Evolutionary conservation across 345 rosid genomes (phyloP).

Genomic region (Psidium friedrichsthalianum): DNA sequence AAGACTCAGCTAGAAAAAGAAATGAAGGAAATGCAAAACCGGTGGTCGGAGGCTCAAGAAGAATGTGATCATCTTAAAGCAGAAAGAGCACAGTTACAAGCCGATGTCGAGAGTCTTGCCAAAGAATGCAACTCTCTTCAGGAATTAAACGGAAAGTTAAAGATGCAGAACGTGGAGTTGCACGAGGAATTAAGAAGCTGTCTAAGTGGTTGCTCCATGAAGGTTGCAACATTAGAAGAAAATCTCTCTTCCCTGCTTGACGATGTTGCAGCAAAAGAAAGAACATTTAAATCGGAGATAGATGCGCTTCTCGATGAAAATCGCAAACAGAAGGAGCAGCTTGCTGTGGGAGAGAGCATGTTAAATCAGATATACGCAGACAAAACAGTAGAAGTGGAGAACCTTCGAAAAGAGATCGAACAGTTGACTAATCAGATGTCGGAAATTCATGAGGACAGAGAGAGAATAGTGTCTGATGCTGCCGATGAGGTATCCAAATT

Average conservation of each 20-base stretch:
- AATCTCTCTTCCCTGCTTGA: conserved; percentile 24
- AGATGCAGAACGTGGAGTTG: no score
- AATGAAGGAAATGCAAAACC: conserved; percentile 10
- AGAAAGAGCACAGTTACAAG: conserved; percentile 7
- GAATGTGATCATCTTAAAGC: conserved; percentile 14
- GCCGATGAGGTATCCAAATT: conserved; percentile 10
- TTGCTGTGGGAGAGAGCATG: conserved; percentile 11
- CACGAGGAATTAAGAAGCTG: conserved; percentile 8
- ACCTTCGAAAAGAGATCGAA: conserved; percentile 21
- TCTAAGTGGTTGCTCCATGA: conserved; percentile 16
- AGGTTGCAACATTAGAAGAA: conserved; percentile 21
- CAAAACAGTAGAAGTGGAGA: conserved; percentile 20
- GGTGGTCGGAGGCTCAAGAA: conserved; percentile 16
- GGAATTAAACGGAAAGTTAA: conserved; percentile 20
- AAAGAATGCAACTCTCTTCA: conserved; percentile 20
- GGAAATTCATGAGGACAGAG: conserved; percentile 13
- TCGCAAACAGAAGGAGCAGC: conserved; percentile 19
- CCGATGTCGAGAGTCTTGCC: conserved; percentile 8
- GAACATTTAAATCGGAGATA: conserved; percentile 19
- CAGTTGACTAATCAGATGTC: conserved; percentile 14
- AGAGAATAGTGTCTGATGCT: conserved; percentile 18
- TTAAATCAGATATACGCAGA: conserved; percentile 19
- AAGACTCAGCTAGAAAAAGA: conserved; percentile 5
- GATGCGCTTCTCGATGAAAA: conserved; percentile 24
- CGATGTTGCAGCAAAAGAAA: conserved; percentile 25